Evolutionary conservation across 2,329 filamentous ascomycete species (phyloP).

Genomic region (Cadophora gregata): DNA sequence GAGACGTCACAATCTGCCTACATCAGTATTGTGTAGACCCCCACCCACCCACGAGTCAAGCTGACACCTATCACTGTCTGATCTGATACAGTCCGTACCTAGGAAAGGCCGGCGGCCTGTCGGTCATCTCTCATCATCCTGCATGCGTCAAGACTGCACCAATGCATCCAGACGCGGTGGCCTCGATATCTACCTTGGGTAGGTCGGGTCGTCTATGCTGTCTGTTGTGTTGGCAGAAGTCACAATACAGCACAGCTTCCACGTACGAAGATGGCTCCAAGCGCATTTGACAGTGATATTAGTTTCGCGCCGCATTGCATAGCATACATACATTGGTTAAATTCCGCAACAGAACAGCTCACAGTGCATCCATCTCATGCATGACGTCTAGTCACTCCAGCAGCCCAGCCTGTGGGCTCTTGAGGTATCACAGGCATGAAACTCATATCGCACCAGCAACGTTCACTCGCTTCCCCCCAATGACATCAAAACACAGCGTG

Average conservation of each 20-base stretch:
- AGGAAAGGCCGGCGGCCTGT: not conserved
- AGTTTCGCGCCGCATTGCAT: not conserved
- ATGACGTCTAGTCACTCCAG: not conserved
- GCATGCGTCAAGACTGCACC: constrained; percentile 6
- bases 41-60: constrained; percentile 1
- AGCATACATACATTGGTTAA: not conserved
- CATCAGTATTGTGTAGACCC: not conserved
- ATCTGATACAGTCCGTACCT: not conserved
- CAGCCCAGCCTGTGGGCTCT: not conserved
- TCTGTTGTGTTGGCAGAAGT: not conserved
- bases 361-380: not conserved
- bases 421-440: not conserved
- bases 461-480: not conserved
- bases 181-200: not conserved
- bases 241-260: not conserved
- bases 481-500: not conserved
- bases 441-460: not conserved
- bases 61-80: not conserved
- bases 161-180: not conserved
- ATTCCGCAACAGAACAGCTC: not conserved
- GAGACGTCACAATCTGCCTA: not conserved
- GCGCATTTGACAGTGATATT: constrained; percentile 1
- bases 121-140: not conserved
- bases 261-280: not conserved
- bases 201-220: not conserved